A percentile compares a stretch with the other conserved stretches of the same genome.
phyloP scores from a whole-genome alignment of 1,284 basidiomycete species.

The Irpex sp. region DNA sequence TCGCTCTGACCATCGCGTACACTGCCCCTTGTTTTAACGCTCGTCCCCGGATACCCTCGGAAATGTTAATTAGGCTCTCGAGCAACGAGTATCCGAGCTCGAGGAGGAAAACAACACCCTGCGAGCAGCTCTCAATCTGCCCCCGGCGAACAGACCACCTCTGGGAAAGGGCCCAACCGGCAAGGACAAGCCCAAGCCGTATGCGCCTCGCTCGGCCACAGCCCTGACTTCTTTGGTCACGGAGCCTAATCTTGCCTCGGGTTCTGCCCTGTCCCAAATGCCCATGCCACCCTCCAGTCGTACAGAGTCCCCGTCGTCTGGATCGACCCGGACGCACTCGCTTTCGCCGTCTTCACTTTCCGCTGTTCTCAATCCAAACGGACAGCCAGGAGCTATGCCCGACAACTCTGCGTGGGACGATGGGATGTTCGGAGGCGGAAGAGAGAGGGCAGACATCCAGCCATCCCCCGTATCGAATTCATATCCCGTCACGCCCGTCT shows the following conservation, averaged over 20 bases:
- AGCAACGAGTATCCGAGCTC: slow-evolving; percentile 78
- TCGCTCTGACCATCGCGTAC: slow-evolving; percentile 15
- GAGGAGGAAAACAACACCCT: slow-evolving; percentile 83
- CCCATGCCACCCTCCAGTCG: slow-evolving; percentile 20
- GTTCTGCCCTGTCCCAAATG: slow-evolving; percentile 16
- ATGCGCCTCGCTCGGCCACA: slow-evolving; percentile 24
- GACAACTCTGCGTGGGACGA: slow-evolving; percentile 57
- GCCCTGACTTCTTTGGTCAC: slow-evolving; percentile 1
- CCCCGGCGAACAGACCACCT: slow-evolving; percentile 65
- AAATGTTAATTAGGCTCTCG: slow-evolving; percentile 56
- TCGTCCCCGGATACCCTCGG: neutral
- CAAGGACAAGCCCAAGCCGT: slow-evolving; percentile 66
- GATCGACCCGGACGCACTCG: slow-evolving; percentile 31
- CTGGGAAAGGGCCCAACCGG: slow-evolving; percentile 82
- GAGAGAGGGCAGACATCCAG: slow-evolving; percentile 35
- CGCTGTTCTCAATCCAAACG: slow-evolving; percentile 19
- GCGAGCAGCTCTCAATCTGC: slow-evolving; percentile 72
- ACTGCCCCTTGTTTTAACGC: neutral
- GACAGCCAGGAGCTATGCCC: slow-evolving; percentile 24
- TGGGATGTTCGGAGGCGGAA: slow-evolving; percentile 43
- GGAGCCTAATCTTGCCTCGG: slow-evolving; percentile 8
- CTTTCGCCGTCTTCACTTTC: slow-evolving; percentile 33
- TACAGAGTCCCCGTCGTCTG: slow-evolving; percentile 32
- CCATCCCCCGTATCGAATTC: slow-evolving; percentile 35
- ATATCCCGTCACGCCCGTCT: slow-evolving; percentile 41